Percentiles rank a stretch among this genome's conserved stretches.
Conservation (phyloP, 2,329 filamentous ascomycete genomes). For the Biscogniauxia mediterranea region DNA sequence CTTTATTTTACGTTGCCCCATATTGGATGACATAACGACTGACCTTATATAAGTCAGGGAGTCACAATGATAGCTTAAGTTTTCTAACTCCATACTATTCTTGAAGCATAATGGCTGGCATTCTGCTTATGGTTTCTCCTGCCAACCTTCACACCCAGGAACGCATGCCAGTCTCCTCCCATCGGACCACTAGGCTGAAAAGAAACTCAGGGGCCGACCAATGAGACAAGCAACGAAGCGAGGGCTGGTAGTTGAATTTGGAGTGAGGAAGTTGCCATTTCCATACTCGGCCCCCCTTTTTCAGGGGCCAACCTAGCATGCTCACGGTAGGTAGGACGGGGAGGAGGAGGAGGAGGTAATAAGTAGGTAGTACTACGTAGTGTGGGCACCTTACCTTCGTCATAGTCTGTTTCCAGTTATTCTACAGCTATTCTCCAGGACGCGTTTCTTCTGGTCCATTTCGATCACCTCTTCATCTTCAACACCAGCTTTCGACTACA, state of each 20-base stretch:
- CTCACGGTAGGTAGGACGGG: not conserved
- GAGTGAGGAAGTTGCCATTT: not conserved
- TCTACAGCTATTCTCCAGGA: conserved; percentile 6
- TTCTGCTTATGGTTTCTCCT: not conserved
- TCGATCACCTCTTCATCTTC: not conserved
- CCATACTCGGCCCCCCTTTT: not conserved
- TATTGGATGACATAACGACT: not conserved
- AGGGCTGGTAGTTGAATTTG: not conserved
- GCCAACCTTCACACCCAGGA: not conserved
- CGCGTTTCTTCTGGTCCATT: conserved; percentile 1
- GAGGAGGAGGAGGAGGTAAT: too few species aligned
- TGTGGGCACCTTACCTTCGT: not conserved
- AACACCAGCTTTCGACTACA: conserved; percentile 9
- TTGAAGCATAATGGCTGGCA: not conserved
- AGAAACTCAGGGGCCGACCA: not conserved
- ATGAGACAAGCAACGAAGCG: not conserved
- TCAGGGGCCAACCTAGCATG: not conserved
- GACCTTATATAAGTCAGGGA: not conserved
- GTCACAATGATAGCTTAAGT: not conserved
- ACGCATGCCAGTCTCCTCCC: not conserved
- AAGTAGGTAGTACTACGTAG: too few species aligned
- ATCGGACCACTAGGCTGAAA: not conserved
- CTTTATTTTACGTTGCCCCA: too few species aligned
- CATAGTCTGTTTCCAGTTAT: not conserved
- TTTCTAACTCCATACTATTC: not conserved